phyloP scores from a whole-genome alignment of 1,139 yeast species.

The Cylindricascospora bacillispora region DNA sequence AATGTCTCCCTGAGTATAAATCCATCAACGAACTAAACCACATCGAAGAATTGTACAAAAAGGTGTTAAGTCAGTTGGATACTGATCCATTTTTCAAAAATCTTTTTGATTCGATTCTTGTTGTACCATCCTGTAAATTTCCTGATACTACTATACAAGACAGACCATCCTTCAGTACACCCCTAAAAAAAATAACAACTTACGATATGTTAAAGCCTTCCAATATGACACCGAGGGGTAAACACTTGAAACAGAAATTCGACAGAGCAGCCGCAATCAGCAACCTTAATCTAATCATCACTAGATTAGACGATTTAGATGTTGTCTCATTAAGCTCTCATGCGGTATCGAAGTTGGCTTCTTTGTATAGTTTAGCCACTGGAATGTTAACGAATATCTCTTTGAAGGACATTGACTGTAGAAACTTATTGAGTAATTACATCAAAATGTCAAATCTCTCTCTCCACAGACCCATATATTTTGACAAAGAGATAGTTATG shows the following conservation, averaged over 20 bases:
- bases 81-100: slow-evolving; percentile 36
- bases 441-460: no score
- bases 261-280: slow-evolving; percentile 14
- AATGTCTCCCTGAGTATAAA: slow-evolving; percentile 12
- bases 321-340: slow-evolving; percentile 7
- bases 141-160: neutral
- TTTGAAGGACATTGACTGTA: no score
- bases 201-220: slow-evolving; percentile 21
- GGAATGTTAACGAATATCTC: no score
- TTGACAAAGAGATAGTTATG: no score
- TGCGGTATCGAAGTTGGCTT: no score
- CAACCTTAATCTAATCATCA: slow-evolving; percentile 10
- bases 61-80: slow-evolving; percentile 22
- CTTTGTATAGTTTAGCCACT: no score
- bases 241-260: slow-evolving; percentile 15
- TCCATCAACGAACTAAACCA: slow-evolving; percentile 21
- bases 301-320: slow-evolving; percentile 8
- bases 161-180: neutral
- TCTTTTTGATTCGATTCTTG: slow-evolving; percentile 35
- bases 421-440: no score
- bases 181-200: neutral
- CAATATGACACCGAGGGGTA: slow-evolving; percentile 23
- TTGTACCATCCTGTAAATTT: neutral
- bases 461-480: no score
- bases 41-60: slow-evolving; percentile 18